Evolutionary conservation across 2,329 filamentous ascomycete genomes (phyloP), one percentile per base, ranked within the genome.

Genomic region (Xylaria sp.): DNA sequence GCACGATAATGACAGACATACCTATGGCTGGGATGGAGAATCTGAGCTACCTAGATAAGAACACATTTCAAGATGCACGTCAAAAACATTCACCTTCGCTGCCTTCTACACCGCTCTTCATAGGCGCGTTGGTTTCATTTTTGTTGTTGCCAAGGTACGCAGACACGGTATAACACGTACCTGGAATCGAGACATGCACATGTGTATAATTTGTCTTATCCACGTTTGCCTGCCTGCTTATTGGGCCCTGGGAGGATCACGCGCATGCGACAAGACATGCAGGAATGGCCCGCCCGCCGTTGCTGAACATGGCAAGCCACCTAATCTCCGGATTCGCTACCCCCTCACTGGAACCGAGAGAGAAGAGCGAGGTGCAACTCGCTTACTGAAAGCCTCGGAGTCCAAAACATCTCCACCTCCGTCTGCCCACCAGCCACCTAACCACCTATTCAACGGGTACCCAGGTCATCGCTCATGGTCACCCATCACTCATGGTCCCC

Each of bases 61-160:
- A 50, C n/a, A n/a, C n/a, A 59, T 41, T 45, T 53, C 41, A 43
- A 43, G n/a, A 21, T 50, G 39, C 39, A 52, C 44, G 52, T 45
- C 18, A 54, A 26, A 45, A 49, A n/a, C 19, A 44, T 52, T 51
- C 9, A 26, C 7, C 24, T 49, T 17, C 24, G 19, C 11, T 56
- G 24, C n/a, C 26, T 48, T 52, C 50, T 42, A 54, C 59, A 59
- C 53, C 56, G 59, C 59, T 41, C 45, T 43, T 59, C 37, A 39
- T 21, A 44, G 43, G 44, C 44, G 34, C 48, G 37, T 47, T 51
- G 17, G 29, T 18, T 46, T 16, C 9, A n/a, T n/a, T 26, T 44
- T 20, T 54, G 20, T 18, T 44, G 18, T 39, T 54, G n/a, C 40
- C 22, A 21, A 51, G 50, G 29, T 20, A 44, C 9, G 39, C 21